Base-by-base conservation (phyloP, 805 yeast species). In the Monosporozyma servazzii region DNA sequence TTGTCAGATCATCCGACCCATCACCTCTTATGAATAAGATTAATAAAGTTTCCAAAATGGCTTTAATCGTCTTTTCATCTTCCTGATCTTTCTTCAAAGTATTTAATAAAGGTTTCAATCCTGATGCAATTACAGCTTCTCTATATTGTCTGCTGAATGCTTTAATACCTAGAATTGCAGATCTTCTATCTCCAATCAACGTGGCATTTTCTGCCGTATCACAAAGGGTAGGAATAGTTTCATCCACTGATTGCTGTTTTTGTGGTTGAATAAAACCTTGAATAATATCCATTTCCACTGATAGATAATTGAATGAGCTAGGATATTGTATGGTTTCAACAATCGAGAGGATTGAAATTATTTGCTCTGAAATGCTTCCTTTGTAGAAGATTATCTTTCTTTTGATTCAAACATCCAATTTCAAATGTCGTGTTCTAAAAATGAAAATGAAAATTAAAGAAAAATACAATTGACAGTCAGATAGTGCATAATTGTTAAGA, bases 81-180 rank as follows among this genome's bases (percentile, higher is more conserved):
- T 76, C 77, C 2, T 71, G 59, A 64, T 87, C 97, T 43, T 79
- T 78, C 41, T 71, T 72, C 48, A 93, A 70, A 0, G 90, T 81
- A 23, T 72, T 66, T 15, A 93, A 75, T 48, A 93, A 71, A 0
- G 89, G 86, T 51, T 88, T 75, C 33, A 90, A 72, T 2, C 95
- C 97, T 53, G 84, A 80, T 36, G 95, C 95, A 45, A 90, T 88
- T 1, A 93, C 97, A 2, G 84, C 74, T 67, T 93, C 99, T 54
- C 99, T 73, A 65, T 84, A 88, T 59, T 88, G 88, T 51, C 97
- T 75, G 53, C 95, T 81, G 65, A 88, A 89, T 42, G 95, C 86
- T 63, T 91, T 90, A 55, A 93, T 72, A 0, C 95, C 91, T 37
- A 91, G 74, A 3, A 91, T 86, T 0, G 98, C 98, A 1, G 96